Base-by-base conservation (phyloP, 129 eudicot species). In the Helianthus tuberosus region DNA sequence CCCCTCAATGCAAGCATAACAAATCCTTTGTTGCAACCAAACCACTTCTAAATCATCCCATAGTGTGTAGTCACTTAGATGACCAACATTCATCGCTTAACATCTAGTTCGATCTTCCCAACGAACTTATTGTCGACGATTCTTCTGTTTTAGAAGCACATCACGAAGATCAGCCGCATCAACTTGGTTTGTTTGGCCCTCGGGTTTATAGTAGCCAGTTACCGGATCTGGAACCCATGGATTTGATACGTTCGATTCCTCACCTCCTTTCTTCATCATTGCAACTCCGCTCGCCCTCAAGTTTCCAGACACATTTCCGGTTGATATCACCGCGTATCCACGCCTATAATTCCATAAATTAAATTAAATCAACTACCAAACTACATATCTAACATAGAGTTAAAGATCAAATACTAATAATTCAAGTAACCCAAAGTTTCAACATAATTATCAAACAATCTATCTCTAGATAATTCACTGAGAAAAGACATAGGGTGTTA, bases 151-250 rank as follows among this genome's bases (percentile, higher is more conserved):
- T 38, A 58, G 3, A 20, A 55, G 13, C 15, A 23, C 7, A 3
- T 25, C 38, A 11, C 64, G 64, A 0, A 11, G 64, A 23, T 58
- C 64, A 23, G 64, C 63, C 10, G 14, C 36, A 25, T 57, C 63
- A 9, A 23, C 14, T 6, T 23, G 38, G 38, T 58, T 58, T 7
- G 64, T 9, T 58, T 58, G 64, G 12, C 12, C 64, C 38, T 58
- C 64, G 1, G 64, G 64, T 11, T 25, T 23, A 25, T 58, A 58
- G 64, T 58, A 58, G 11, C 64, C 64, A 2, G 64, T 58, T 1
- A 82, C 84, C 6, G 96, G 97, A 77, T 89, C 97, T 14, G 93
- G 96, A 44, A 85, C 91, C 93, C 96, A 92, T 8, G 93, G 55
- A 12, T 75, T 87, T 51, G 79, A 83, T 62, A 41, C 75, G 13